These are phyloP conservation scores for Miscanthus lutarioriparius DNA, from an alignment of 176 grass and related monocot genomes.

Conservation along the genomic window DNA sequence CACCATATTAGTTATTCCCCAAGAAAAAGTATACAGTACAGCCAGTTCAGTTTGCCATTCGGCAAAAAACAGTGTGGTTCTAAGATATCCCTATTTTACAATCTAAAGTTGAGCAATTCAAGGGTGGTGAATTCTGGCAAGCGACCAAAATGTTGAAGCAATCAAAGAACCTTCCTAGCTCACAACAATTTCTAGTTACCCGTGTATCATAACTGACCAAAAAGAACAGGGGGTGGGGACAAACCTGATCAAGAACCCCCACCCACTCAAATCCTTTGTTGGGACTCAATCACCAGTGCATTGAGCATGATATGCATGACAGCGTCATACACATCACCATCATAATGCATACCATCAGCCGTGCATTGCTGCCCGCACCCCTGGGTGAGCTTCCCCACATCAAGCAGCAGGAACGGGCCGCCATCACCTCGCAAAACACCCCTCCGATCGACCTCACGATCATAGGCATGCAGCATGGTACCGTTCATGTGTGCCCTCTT, in stretches of 20 bases:
- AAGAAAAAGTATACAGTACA: constrained; percentile 41
- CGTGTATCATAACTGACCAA: constrained; percentile 33
- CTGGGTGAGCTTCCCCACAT: constrained; percentile 57
- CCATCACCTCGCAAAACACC: constrained; percentile 44
- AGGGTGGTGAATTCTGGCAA: constrained; percentile 12
- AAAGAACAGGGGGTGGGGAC: constrained; percentile 45
- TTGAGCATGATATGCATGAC: constrained; percentile 90
- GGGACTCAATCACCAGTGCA: constrained; percentile 80
- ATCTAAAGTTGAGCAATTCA: constrained; percentile 41
- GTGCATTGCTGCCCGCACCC: constrained; percentile 76
- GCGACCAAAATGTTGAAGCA: constrained; percentile 27
- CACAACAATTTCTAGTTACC: constrained; percentile 54
- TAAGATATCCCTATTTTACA: constrained; percentile 49
- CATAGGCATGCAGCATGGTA: constrained; percentile 59
- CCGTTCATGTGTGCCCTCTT: constrained; percentile 78
- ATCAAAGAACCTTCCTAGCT: constrained; percentile 52
- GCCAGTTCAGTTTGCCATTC: constrained; percentile 19
- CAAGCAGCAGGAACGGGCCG: constrained; percentile 61
- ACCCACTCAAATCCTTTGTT: constrained; percentile 65
- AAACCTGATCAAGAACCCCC: constrained; percentile 60
- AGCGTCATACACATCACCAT: constrained; percentile 63
- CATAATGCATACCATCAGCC: constrained; percentile 82
- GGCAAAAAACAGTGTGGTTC: constrained; percentile 43
- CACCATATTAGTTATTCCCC: constrained; percentile 39
- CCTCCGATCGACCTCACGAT: constrained; percentile 53